Base-by-base conservation (phyloP, 148 eudicot genomes). In the Cornus kousa region DNA sequence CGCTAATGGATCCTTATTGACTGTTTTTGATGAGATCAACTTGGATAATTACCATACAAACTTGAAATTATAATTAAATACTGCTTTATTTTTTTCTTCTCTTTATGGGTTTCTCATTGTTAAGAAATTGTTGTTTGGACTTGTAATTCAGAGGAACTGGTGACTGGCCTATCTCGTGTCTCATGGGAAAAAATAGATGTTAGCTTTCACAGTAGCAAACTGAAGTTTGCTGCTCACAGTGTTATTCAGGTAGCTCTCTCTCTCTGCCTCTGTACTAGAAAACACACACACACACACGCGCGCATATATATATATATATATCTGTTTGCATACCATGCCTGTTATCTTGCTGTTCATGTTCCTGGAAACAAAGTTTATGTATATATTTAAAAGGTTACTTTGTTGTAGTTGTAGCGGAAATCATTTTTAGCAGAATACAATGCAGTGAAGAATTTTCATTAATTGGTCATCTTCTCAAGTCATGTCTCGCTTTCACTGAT, bases 171-270 rank as follows among this genome's bases (percentile, higher is more conserved):
- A 59, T 90, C 98, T 74, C 90, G 90, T 33, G 87, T 94, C 22
- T 83, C 98, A 50, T 97, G 99, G 99, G 99, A 97, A 81, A 97
- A 97, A 85, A 88, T 97, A 67, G 99, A 97, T 71, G 99, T 97
- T 83, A 97, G 99, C 85, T 97, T 97, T 76, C 99, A 94, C 75
- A 85, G 80, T 59, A 92, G 99, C 86, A 91, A 79, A 81, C 35
- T 76, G 67, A 88, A 87, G 70, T 91, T 81, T 88, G 91, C 97
- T 74, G 98, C 99, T 74, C 99, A 97, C 77, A 94, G 95, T 80
- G 85, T 97, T 72, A 97, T 97, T 80, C 99, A 97, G 99, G 99
- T 97, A 77, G 53, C 48, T 80, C 78, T 81, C 81, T 72, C 80
- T 70, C 76, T 76, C 73, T 65, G 66, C 50, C 40, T 65, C 16